Evolutionary conservation across 768 basidiomycete species (phyloP).

Genomic region (Arthromyces matolae): DNA sequence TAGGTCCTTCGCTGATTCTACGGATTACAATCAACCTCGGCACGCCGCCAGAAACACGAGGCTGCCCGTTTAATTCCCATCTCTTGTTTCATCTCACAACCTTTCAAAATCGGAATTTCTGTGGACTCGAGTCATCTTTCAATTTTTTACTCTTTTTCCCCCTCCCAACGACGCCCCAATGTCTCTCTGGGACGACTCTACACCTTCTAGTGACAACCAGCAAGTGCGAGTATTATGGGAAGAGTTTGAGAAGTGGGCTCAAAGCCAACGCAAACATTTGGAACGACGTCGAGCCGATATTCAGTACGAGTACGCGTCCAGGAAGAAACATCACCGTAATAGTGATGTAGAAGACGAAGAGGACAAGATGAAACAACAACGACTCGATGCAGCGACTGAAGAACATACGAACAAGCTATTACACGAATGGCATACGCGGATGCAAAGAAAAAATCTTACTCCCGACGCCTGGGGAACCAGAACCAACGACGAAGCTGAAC

Average conservation of each 20-base stretch:
- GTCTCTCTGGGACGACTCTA: slow-evolving; percentile 17
- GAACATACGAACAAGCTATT: slow-evolving; percentile 31
- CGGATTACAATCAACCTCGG: slow-evolving; percentile 32
- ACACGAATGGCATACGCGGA: slow-evolving; percentile 38
- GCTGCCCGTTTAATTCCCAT: slow-evolving; percentile 36
- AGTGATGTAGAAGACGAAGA: slow-evolving; percentile 23
- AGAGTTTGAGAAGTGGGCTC: slow-evolving; percentile 32
- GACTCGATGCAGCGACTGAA: slow-evolving; percentile 28
- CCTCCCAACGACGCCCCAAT: slow-evolving; percentile 16
- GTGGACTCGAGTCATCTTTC: slow-evolving; percentile 30
- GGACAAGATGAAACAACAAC: slow-evolving; percentile 30
- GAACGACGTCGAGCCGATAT: slow-evolving; percentile 23
- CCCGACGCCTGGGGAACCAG: slow-evolving; percentile 45
- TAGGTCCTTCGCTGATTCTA: slow-evolving; percentile 21
- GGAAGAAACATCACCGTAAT: slow-evolving; percentile 18
- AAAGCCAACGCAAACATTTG: slow-evolving; percentile 22
- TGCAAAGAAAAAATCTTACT: slow-evolving; percentile 30
- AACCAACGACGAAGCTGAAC: slow-evolving; percentile 31
- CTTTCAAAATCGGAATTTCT: slow-evolving; percentile 27
- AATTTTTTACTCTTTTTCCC: slow-evolving; percentile 22
- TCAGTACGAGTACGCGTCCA: slow-evolving; percentile 25
- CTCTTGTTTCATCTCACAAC: slow-evolving; percentile 27
- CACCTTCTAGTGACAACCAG: slow-evolving; percentile 8
- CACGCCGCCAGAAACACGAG: slow-evolving; percentile 38
- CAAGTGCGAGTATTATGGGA: slow-evolving; percentile 33